Percentiles rank a stretch among this genome's conserved stretches.
Evolutionary conservation across 2,329 filamentous ascomycete genomes (phyloP).

Genomic region (Setomelanomma holmii): DNA sequence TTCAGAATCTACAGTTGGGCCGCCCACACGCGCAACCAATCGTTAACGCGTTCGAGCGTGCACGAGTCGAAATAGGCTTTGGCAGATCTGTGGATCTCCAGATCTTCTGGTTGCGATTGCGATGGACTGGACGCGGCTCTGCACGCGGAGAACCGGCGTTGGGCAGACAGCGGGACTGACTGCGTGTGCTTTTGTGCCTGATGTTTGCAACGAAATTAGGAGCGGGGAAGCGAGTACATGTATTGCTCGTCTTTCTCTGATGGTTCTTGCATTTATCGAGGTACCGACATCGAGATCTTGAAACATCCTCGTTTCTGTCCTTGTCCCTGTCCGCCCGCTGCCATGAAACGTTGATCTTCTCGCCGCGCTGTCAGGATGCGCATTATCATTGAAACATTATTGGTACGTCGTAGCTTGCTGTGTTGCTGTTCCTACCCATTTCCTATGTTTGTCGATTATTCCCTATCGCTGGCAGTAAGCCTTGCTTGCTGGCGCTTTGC

Average conservation of each 20-base stretch:
- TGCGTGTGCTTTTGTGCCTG: too few relatives aligned
- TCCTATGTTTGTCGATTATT: not conserved
- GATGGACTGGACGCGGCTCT: not conserved
- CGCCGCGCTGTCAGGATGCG: not conserved
- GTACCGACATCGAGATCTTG: not conserved
- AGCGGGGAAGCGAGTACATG: too few relatives aligned
- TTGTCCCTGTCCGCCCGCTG: not conserved
- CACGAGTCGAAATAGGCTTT: not conserved
- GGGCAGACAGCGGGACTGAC: too few relatives aligned
- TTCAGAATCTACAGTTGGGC: too few relatives aligned
- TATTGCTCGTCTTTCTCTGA: too few relatives aligned
- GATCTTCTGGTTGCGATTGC: not conserved
- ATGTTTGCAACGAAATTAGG: not conserved
- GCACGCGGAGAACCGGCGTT: not conserved
- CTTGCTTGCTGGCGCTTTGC: constrained; percentile 1
- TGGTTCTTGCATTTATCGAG: too few relatives aligned
- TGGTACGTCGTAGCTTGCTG: constrained; percentile 4
- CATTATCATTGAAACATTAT: not conserved
- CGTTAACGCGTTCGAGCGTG: too few relatives aligned
- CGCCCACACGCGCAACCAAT: too few relatives aligned
- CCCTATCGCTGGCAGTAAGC: not conserved
- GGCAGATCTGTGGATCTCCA: not conserved
- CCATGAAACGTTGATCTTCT: not conserved
- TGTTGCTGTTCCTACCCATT: not conserved
- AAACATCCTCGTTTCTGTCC: not conserved